Conservation (phyloP, 495 filamentous ascomycete species). For the Copromyces sp. region DNA sequence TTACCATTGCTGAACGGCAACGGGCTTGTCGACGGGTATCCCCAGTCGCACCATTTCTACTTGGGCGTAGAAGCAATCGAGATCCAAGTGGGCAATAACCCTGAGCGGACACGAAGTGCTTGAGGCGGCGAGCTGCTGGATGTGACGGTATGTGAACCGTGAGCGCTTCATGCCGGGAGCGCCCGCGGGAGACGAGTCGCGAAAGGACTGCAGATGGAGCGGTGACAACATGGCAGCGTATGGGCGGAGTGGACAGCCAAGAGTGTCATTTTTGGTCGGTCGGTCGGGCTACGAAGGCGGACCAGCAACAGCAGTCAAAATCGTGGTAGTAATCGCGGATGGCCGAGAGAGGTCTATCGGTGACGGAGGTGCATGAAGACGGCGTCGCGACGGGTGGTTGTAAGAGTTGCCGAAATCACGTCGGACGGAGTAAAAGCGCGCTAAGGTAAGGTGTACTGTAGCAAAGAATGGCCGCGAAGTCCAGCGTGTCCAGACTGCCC, state of each 20-base stretch:
- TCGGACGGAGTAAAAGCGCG: background rate
- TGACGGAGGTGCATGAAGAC: background rate
- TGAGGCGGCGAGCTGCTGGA: conserved; percentile 62
- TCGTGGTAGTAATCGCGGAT: background rate
- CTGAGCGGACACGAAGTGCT: conserved; percentile 68
- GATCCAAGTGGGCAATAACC: conserved; percentile 83
- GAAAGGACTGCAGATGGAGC: conserved; percentile 17
- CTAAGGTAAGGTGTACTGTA: background rate
- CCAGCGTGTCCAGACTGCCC: background rate
- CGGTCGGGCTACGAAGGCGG: background rate
- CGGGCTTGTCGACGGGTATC: conserved; percentile 59
- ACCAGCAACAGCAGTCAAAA: background rate
- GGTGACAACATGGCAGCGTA: conserved; percentile 18
- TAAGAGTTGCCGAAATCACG: background rate
- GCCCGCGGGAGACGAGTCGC: conserved; percentile 28
- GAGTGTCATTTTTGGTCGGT: background rate
- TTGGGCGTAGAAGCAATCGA: conserved; percentile 98
- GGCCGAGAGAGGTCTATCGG: background rate
- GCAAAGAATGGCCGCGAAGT: background rate
- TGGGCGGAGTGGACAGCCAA: conserved; percentile 19
- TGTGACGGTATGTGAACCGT: conserved; percentile 73
- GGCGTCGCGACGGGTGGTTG: background rate
- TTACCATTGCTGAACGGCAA: conserved; percentile 86
- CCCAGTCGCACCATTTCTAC: conserved; percentile 83
- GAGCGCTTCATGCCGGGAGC: conserved; percentile 44